Conservation (phyloP, 164 flowering plant species). For the Vitis labrusca region DNA sequence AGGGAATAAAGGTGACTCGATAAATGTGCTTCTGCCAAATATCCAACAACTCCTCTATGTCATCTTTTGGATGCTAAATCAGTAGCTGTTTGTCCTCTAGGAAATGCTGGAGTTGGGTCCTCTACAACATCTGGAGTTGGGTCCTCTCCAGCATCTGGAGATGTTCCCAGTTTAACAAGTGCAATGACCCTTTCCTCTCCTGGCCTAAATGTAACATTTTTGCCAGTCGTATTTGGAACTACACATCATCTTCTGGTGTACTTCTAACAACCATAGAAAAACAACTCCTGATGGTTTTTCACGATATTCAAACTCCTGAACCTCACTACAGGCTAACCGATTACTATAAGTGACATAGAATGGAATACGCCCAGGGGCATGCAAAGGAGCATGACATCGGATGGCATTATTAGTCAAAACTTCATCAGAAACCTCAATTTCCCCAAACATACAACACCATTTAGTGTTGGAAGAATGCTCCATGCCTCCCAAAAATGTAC, state of each 20-base stretch:
- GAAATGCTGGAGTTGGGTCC: too few species aligned
- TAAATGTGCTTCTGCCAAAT: constrained; percentile 67
- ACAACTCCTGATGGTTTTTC: constrained; percentile 26
- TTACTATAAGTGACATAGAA: constrained; percentile 68
- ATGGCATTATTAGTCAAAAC: constrained; percentile 41
- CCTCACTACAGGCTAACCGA: constrained; percentile 82
- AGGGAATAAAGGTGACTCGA: constrained; percentile 42
- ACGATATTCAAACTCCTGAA: constrained; percentile 68
- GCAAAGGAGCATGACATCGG: constrained; percentile 64
- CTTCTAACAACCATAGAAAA: constrained; percentile 16
- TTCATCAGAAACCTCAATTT: constrained; percentile 71
- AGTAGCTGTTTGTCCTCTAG: constrained; percentile 71
- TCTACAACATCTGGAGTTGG: constrained; percentile 66
- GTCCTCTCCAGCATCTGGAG: constrained; percentile 56
- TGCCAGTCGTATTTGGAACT: constrained; percentile 50
- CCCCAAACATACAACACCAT: constrained; percentile 92
- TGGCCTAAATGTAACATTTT: constrained; percentile 37
- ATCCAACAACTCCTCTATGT: constrained; percentile 78
- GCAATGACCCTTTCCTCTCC: constrained; percentile 46
- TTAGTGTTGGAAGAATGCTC: constrained; percentile 22
- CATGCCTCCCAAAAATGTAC: constrained; percentile 46
- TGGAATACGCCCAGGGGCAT: constrained; percentile 63
- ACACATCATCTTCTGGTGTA: constrained; percentile 43
- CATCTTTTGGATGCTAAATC: constrained; percentile 74
- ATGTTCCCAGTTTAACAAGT: constrained; percentile 55